Evolutionary conservation across 2,329 filamentous ascomycete genomes (phyloP), one percentile per base, ranked within the genome.

Genomic region (Hypoxylon sp.): DNA sequence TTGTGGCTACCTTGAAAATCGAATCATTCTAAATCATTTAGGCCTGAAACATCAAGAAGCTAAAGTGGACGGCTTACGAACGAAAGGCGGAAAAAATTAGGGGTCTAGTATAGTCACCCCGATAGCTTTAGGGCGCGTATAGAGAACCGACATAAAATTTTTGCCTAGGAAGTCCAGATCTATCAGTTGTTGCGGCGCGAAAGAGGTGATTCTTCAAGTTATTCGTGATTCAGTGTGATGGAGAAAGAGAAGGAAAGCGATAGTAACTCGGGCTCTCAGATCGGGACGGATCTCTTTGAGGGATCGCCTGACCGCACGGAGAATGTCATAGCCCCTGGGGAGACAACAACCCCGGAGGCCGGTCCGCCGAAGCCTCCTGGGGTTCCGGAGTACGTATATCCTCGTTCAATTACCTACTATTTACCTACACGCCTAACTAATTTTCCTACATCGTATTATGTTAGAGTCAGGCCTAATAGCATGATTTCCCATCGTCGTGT

Each of bases 371-470:
- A 61, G 28, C n/a, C 46, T 10, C 3, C 7, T 32, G 59, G 55
- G 19, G 49, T 69, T 38, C 67, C 67, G 13, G 67, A 70, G 65
- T 67, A 65, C 14, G 67, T 68, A 48, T 52, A 59, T 46, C 3
- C 38, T 30, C 2, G 2, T 21, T 38, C 45, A 28, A n/a, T 41
- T 36, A 19, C 41, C 11, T 53, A 30, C 41, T 14, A 28, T n/a
- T 21, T 46, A 10, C 38, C 23, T 45, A 14, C 10, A n/a, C n/a
- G n/a, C n/a, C n/a, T n/a, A n/a, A n/a, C 7, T 6, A 28, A 25
- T 3, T 52, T 23, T 13, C 13, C 14, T 28, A 17, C 30, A 17
- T 32, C 19, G 23, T 19, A 4, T 23, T 41, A 7, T 36, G 36
- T 19, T 9, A n/a, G 11, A 25, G 28, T 19, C 14, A 36, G 13